Percentiles rank a stretch among this genome's conserved stretches.
These are phyloP conservation scores for Suillus placidus DNA, from an alignment of 768 basidiomycete genomes.

Conservation along the genomic window DNA sequence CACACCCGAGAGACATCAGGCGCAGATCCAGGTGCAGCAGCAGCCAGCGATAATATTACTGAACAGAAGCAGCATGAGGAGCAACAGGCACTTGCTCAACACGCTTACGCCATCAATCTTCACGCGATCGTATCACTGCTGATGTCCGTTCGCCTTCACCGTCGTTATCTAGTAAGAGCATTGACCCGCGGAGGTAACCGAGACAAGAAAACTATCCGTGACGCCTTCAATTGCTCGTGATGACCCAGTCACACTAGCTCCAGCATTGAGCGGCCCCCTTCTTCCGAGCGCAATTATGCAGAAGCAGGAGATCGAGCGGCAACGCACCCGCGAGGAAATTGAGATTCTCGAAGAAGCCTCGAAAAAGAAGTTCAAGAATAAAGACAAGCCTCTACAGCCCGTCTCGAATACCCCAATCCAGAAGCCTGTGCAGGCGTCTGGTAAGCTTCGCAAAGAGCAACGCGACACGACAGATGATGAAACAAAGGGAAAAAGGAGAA, in stretches of 20 bases:
- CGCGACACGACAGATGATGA: constrained; percentile 45
- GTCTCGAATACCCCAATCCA: constrained; percentile 26
- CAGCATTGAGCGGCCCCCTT: constrained; percentile 27
- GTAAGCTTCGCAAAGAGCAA: constrained; percentile 49
- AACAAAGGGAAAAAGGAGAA: constrained; percentile 55
- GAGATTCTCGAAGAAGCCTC: constrained; percentile 46
- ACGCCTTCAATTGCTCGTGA: constrained; percentile 80
- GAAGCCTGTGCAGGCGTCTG: constrained; percentile 17
- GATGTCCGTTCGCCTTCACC: constrained; percentile 35
- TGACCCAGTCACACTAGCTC: constrained; percentile 32
- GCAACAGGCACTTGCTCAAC: constrained; percentile 32
- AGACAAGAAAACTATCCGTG: constrained; percentile 75
- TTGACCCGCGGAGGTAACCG: constrained; percentile 73
- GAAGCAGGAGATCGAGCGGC: constrained; percentile 55
- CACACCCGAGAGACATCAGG: constrained; percentile 31
- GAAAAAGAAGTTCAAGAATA: constrained; percentile 53
- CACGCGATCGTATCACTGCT: constrained; percentile 49
- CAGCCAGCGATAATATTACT: constrained; percentile 31
- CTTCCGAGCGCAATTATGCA: constrained; percentile 44
- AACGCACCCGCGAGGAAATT: constrained; percentile 54
- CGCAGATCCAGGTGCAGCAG: constrained; percentile 29
- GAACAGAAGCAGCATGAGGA: constrained; percentile 41
- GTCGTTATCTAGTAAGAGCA: constrained; percentile 31
- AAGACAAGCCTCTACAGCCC: constrained; percentile 44
- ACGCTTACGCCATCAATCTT: constrained; percentile 44